A percentile compares a stretch with the other conserved stretches of the same genome.
Evolutionary conservation across 2,329 filamentous ascomycete species (phyloP).

Genomic region (Cercospora citrullina): DNA sequence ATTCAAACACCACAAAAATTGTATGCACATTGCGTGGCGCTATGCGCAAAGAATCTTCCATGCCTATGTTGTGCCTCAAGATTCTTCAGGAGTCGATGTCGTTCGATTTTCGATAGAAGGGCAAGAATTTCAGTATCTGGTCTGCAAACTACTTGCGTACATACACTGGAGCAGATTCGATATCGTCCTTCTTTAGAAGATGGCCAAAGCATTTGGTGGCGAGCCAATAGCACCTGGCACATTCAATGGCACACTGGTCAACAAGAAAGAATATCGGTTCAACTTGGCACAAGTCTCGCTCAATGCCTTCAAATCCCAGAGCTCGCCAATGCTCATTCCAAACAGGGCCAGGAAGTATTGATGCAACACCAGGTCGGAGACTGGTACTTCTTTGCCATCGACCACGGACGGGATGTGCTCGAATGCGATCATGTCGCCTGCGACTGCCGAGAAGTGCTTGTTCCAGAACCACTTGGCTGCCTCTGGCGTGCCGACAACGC

Average conservation of each 20-base stretch:
- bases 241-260: constrained; percentile 49
- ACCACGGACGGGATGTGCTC: constrained; percentile 44
- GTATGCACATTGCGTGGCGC: neutral
- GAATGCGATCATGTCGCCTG: constrained; percentile 57
- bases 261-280: constrained; percentile 47
- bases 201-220: constrained; percentile 39
- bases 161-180: neutral
- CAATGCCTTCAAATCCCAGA: constrained; percentile 48
- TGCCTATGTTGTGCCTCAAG: neutral
- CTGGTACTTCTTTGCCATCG: constrained; percentile 30
- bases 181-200: constrained; percentile 30
- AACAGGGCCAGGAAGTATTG: constrained; percentile 46
- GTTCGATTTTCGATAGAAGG: neutral
- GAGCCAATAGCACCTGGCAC: constrained; percentile 41
- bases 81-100: neutral
- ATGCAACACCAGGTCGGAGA: constrained; percentile 39
- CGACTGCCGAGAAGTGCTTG: constrained; percentile 57
- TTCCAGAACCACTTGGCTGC: constrained; percentile 61
- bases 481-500: constrained; percentile 50
- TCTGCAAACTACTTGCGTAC: neutral
- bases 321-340: constrained; percentile 49
- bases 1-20: neutral
- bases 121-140: neutral
- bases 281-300: constrained; percentile 41
- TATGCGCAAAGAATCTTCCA: neutral